Evolutionary conservation across 352 stramenopile genomes (phyloP), one percentile per base, ranked within the genome.

Genomic region (Phytophthora nicotianae): DNA sequence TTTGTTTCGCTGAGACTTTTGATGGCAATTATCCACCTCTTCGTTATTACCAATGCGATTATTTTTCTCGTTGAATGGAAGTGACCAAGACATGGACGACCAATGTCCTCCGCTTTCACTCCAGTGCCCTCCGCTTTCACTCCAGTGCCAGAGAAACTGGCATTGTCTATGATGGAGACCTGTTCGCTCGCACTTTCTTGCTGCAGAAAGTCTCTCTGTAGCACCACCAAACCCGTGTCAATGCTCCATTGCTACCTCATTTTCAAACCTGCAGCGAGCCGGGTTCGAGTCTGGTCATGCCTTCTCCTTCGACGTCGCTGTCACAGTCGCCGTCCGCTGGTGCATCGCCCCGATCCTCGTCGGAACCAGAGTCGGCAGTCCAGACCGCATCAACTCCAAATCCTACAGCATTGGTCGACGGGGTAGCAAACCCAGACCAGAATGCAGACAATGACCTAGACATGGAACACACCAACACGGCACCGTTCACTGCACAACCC

Each of bases 291-390:
- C n/a, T 74, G 95, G 11, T 70, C 77, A 98, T 40, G 72, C 63
- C 50, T 81, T 81, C 38, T 89, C 86, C 26, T 78, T 95, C 55
- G 77, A 88, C 55, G 6, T 54, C 68, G 2, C 45, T 48, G 16
- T 57, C n/a, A n/a, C n/a, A n/a, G n/a, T n/a, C 58, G 19, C 29
- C 68, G 21, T 27, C 53, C 20, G 17, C 27, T 37, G 51, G 29
- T 49, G 17, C 53, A 8, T 64, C 54, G 9, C 23, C 56, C 6
- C 53, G 6, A 47, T 43, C 41, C 32, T 19, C 45, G 35, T 23
- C 13, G 84, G 92, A 45, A 89, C 96, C 68, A 86, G 85, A 2
- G 50, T 82, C 49, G 85, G 77, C 33, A 50, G 72, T 8, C 8
- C 67, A 32, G 83, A 74, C 50, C 60, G 62, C 45, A 62, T 72